phyloP scores from a whole-genome alignment of 2,329 filamentous ascomycete species.

The Xylariaceae sp. region DNA sequence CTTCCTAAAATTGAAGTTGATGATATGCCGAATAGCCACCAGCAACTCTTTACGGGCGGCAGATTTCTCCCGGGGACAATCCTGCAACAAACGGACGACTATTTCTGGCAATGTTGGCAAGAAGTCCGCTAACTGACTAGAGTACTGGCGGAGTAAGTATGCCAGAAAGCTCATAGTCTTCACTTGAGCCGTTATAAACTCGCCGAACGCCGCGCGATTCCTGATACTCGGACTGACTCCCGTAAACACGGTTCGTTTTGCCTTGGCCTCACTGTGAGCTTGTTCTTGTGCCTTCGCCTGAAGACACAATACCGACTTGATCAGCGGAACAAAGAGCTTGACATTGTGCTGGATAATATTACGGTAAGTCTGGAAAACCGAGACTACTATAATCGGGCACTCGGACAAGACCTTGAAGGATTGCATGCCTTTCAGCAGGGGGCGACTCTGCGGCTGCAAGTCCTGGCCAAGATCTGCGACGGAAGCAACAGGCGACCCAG shows the following conservation, averaged over 20 bases:
- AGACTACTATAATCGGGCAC: slow-evolving; percentile 97
- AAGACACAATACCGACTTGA: slow-evolving; percentile 81
- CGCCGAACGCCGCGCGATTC: slow-evolving; percentile 89
- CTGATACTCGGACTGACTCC: slow-evolving; percentile 91
- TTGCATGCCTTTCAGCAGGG: slow-evolving; percentile 88
- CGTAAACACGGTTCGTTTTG: slow-evolving; percentile 77
- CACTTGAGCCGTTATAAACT: slow-evolving; percentile 96
- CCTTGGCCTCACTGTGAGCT: slow-evolving; percentile 79
- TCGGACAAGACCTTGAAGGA: slow-evolving; percentile 98
- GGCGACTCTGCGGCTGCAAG: slow-evolving; percentile 71
- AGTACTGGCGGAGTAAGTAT: slow-evolving; percentile 83
- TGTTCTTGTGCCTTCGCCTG: slow-evolving; percentile 91
- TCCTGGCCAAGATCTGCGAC: slow-evolving; percentile 77
- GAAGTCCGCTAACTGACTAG: slow-evolving; percentile 82
- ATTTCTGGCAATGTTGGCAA: slow-evolving; percentile 79
- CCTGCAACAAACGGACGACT: slow-evolving; percentile 83
- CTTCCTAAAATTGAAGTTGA: slow-evolving; percentile 96
- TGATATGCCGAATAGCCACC: slow-evolving; percentile 95
- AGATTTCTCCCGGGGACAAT: slow-evolving; percentile 92
- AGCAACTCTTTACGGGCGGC: slow-evolving; percentile 89
- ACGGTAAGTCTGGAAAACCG: slow-evolving; percentile 91
- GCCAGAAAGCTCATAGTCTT: slow-evolving; percentile 99
- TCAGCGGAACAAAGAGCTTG: slow-evolving; percentile 85
- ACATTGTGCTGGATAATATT: slow-evolving; percentile 76
- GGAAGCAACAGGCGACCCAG: slow-evolving; percentile 81